Evolutionary conservation across 2,329 filamentous ascomycete genomes (phyloP).

Genomic region (Gyromitra esculenta): DNA sequence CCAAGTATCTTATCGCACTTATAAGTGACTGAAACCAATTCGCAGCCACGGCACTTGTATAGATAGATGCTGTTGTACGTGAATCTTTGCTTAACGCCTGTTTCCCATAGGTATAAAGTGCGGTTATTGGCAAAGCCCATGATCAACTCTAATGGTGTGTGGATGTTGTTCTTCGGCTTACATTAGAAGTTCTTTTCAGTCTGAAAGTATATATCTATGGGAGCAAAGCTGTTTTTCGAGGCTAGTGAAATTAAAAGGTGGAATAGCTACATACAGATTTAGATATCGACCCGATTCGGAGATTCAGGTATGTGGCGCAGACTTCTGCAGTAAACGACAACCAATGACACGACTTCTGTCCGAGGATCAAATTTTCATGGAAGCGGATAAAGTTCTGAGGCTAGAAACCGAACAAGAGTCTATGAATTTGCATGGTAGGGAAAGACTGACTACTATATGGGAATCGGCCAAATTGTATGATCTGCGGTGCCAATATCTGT

Average conservation of each 20-base stretch:
- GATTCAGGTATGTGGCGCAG: not conserved
- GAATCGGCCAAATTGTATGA: not conserved
- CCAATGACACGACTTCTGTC: not conserved
- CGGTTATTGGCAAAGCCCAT: no score
- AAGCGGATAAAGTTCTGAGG: not conserved
- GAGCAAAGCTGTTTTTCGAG: not conserved
- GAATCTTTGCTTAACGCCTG: no score
- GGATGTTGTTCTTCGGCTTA: not conserved
- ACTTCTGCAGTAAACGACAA: conserved; percentile 1
- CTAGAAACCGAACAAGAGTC: not conserved
- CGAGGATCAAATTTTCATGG: not conserved
- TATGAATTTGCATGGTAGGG: not conserved
- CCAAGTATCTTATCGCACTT: no score
- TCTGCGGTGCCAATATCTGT: conserved; percentile 25
- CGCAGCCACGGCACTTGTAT: no score
- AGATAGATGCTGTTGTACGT: no score
- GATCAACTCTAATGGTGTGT: no score
- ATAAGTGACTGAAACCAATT: no score
- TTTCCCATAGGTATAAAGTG: no score
- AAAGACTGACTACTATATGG: not conserved
- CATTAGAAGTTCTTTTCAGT: no score
- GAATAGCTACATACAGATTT: not conserved
- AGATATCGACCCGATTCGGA: not conserved
- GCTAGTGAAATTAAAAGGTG: not conserved
- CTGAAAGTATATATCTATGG: not conserved